Conservation (phyloP, 1,284 basidiomycete genomes). For the Serendipita sp. region DNA sequence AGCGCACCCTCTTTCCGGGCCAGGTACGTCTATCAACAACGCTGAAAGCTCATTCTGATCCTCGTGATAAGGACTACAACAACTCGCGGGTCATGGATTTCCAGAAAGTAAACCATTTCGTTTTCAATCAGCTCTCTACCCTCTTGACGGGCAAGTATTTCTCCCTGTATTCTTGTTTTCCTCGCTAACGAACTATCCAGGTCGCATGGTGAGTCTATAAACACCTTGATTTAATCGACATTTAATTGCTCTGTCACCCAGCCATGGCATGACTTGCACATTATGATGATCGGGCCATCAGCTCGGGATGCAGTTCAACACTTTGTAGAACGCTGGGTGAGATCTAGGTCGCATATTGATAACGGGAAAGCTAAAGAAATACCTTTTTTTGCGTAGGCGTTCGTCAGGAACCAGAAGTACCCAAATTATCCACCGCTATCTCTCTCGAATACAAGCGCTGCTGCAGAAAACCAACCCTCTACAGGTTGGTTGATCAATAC, state of each 20-base stretch:
- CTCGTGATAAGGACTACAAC: slow-evolving; percentile 46
- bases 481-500: not conserved
- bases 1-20: slow-evolving; percentile 75
- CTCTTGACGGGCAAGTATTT: slow-evolving; percentile 39
- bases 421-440: not conserved
- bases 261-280: slow-evolving; percentile 29
- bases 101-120: slow-evolving; percentile 66
- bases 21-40: slow-evolving; percentile 34
- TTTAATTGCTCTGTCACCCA: not conserved
- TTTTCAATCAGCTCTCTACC: slow-evolving; percentile 57
- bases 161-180: not conserved
- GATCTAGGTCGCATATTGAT: not conserved
- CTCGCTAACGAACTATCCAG: not conserved
- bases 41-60: not conserved
- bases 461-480: not conserved
- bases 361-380: not conserved
- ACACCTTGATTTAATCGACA: not conserved
- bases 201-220: not conserved
- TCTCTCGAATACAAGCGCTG: not conserved
- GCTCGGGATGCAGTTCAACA: slow-evolving; percentile 85
- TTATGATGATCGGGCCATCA: slow-evolving; percentile 72
- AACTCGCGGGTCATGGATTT: slow-evolving; percentile 75
- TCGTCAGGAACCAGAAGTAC: not conserved
- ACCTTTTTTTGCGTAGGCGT: not conserved
- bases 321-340: slow-evolving; percentile 70